A percentile compares a stretch with the other conserved stretches of the same genome.
phyloP scores from a whole-genome alignment of 352 stramenopile genomes.

The Paralagenidium karlingii region DNA sequence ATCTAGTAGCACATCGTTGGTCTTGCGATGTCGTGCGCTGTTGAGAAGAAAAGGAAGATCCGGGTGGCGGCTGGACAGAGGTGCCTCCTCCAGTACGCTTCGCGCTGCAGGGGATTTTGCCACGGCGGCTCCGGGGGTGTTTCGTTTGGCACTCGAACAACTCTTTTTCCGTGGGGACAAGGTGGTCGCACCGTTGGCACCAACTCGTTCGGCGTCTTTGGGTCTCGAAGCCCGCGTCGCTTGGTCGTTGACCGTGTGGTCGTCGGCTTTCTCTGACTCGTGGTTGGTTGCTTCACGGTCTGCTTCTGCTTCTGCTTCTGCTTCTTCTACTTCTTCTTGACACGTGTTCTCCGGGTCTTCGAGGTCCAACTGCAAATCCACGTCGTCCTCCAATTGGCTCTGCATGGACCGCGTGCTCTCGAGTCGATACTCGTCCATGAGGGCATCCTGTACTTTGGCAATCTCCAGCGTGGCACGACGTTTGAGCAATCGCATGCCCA shows the following conservation, averaged over 20 bases:
- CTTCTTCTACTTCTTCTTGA: conserved; percentile 6
- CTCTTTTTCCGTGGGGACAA: no score
- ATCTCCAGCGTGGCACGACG: conserved; percentile 29
- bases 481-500: conserved; percentile 29
- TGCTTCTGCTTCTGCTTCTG: conserved; percentile 3
- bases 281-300: conserved; percentile 9
- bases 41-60: no score
- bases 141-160: no score
- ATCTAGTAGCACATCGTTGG: conserved; percentile 11
- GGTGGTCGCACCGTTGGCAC: background rate
- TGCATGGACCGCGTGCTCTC: conserved; percentile 25
- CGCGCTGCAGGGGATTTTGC: no score
- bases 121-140: no score
- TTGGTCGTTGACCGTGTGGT: conserved; percentile 2
- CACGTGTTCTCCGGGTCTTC: conserved; percentile 1
- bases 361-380: conserved; percentile 6
- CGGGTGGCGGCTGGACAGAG: conserved; percentile 1
- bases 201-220: no score
- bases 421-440: conserved; percentile 23
- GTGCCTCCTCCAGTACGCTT: no score
- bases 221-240: no score
- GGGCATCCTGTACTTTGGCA: conserved; percentile 11
- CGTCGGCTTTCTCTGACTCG: conserved; percentile 12
- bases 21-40: no score
- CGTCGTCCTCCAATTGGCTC: conserved; percentile 9